Evolutionary conservation across 2,329 filamentous ascomycete genomes (phyloP), one percentile per base, ranked within the genome.

Genomic region (Aspergillus thermomutatus): DNA sequence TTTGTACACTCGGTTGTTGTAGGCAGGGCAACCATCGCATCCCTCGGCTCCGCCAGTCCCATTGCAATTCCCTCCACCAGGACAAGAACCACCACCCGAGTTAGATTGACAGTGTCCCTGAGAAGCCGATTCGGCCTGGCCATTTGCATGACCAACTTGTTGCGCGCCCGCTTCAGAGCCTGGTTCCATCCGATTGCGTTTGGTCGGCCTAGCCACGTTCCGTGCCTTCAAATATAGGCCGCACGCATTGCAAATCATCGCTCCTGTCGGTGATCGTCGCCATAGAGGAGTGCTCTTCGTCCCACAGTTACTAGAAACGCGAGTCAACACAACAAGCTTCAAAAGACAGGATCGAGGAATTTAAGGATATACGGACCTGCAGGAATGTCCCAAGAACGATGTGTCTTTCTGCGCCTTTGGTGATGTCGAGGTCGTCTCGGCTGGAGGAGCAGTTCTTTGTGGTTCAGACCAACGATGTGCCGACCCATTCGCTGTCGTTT

Each of bases 181-280:
- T 28, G 89, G 86, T 53, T 73, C 71, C 17, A 62, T 58, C 59
- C 92, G 88, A 77, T 96, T 97, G 56, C 97, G 79, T 66, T 92
- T 96, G 6, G 91, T 94, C 14, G 94, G 94, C 51, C 94, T 86
- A 65, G 91, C 87, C 60, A 93, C 89, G 71, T 97, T 97, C 64
- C 94, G 86, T 9, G 93, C 92, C 74, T 97, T 97, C 60, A 91
- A 81, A 73, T 99, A 99, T 17, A 99, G 82, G 45, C 94, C 94
- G 70, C 94, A 99, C 5, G 94, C 94, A 76, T 99, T 99, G 78
- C 94, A 99, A 58, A 99, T 97, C 27, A 92, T 97, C 54, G 91
- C 89, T 28, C 94, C 94, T 67, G 92, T 87, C 0, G 93, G 93
- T 17, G 93, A 96, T 69, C 94, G 86, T 71, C 94, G 86, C 94